These are phyloP conservation scores for Lumnitzera racemosa DNA, from an alignment of 345 rosid species.

Conservation along the genomic window DNA sequence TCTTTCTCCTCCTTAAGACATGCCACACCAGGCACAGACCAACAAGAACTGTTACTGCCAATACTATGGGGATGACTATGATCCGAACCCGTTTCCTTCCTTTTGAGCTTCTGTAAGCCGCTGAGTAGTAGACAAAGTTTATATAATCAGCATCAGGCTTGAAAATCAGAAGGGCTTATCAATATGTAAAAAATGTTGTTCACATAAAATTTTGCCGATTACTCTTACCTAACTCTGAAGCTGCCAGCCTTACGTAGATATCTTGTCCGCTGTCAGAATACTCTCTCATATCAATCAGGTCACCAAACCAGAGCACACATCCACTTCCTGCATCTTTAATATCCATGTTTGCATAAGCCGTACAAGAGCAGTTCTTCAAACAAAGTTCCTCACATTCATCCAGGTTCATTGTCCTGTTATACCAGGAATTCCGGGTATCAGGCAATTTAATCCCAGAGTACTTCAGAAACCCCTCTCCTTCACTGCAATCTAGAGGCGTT, in stretches of 20 bases:
- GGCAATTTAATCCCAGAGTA: neutral
- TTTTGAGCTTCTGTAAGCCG: neutral
- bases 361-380: slow-evolving; percentile 22
- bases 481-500: slow-evolving; percentile 3
- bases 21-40: neutral
- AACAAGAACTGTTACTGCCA: neutral
- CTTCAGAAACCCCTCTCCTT: slow-evolving; percentile 10
- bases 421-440: slow-evolving; percentile 1
- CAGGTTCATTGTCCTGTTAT: slow-evolving; percentile 11
- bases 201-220: neutral
- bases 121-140: no score
- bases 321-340: slow-evolving; percentile 20
- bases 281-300: slow-evolving; percentile 19
- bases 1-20: neutral
- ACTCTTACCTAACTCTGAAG: slow-evolving; percentile 18
- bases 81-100: neutral
- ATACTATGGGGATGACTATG: neutral
- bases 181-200: neutral
- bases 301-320: slow-evolving; percentile 28
- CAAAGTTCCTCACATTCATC: slow-evolving; percentile 16
- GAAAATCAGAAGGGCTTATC: neutral
- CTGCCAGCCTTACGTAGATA: slow-evolving; percentile 14
- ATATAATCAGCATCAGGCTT: neutral
- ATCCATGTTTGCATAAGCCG: slow-evolving; percentile 19
- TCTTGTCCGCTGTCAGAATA: slow-evolving; percentile 9